Conservation (phyloP, 2,329 filamentous ascomycete genomes). For the Diaporthe sp. region DNA sequence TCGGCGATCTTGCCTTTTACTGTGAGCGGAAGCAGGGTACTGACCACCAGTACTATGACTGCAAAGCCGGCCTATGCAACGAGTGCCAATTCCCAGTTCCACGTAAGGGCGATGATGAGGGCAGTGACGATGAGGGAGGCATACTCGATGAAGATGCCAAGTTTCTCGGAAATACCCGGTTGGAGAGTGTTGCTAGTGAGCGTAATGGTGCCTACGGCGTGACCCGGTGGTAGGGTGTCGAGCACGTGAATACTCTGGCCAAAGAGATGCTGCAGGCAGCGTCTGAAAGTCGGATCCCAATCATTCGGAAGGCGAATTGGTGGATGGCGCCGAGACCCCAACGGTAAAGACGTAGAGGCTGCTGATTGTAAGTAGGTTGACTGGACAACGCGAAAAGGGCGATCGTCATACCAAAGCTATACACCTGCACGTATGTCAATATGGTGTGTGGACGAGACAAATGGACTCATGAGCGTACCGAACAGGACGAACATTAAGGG, state of each 20-base stretch:
- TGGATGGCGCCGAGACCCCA: background rate
- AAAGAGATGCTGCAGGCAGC: background rate
- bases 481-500: background rate
- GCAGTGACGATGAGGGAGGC: background rate
- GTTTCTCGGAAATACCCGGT: background rate
- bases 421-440: background rate
- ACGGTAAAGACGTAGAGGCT: background rate
- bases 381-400: background rate
- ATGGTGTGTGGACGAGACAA: background rate
- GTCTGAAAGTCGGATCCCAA: background rate
- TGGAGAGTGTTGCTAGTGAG: constrained; percentile 9
- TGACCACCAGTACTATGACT: background rate
- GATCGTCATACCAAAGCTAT: background rate
- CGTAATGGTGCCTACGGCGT: constrained; percentile 7
- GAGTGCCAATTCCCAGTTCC: constrained; percentile 18
- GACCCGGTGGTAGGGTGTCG: background rate
- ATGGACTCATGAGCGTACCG: background rate
- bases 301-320: background rate
- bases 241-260: background rate
- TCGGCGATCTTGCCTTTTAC: background rate
- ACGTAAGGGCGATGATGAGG: background rate
- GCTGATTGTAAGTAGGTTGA: background rate
- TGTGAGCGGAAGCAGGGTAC: background rate
- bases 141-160: background rate
- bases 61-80: constrained; percentile 1